Evolutionary conservation across 2,329 filamentous ascomycete genomes (phyloP).

Genomic region (Aspergillus versicolor): DNA sequence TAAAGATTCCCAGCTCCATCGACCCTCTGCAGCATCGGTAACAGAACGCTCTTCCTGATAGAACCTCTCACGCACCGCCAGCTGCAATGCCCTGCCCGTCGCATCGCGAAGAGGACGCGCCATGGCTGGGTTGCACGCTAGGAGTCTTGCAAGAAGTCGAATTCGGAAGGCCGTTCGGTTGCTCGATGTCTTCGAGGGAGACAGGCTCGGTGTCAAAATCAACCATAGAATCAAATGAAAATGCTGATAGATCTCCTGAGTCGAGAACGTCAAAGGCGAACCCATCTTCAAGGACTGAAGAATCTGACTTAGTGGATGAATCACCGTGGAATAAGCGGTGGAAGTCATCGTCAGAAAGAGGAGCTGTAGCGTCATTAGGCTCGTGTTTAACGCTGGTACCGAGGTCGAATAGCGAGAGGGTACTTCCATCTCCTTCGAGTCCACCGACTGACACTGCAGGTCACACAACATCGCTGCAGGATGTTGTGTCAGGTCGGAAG

Average conservation of each 20-base stretch:
- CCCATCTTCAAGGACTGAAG: slow-evolving; percentile 73
- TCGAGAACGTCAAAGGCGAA: slow-evolving; percentile 69
- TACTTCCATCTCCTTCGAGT: slow-evolving; percentile 50
- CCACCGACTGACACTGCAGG: slow-evolving; percentile 99
- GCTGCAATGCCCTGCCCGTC: slow-evolving; percentile 55
- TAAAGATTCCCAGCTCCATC: slow-evolving; percentile 45
- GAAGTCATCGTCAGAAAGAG: slow-evolving; percentile 70
- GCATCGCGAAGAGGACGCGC: slow-evolving; percentile 55
- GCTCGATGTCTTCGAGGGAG: slow-evolving; percentile 42
- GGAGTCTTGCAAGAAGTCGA: slow-evolving; percentile 50
- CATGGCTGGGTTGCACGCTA: slow-evolving; percentile 54
- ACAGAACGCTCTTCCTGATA: slow-evolving; percentile 35
- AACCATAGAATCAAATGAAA: slow-evolving; percentile 56
- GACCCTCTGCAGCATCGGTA: slow-evolving; percentile 30
- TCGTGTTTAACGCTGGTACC: slow-evolving; percentile 41
- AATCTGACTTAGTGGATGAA: slow-evolving; percentile 68
- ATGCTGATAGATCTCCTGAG: slow-evolving; percentile 49
- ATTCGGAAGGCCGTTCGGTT: slow-evolving; percentile 51
- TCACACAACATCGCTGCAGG: slow-evolving; percentile 99
- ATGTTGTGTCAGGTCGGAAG: slow-evolving; percentile 98
- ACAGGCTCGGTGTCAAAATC: slow-evolving; percentile 53
- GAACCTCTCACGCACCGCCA: slow-evolving; percentile 46
- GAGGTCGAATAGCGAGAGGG: slow-evolving; percentile 43
- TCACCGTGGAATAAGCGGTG: slow-evolving; percentile 59
- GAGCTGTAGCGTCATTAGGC: slow-evolving; percentile 61